These are phyloP conservation scores for Paecilomyces sp. DNA, from an alignment of 2,329 filamentous ascomycete genomes.

Conservation along the genomic window DNA sequence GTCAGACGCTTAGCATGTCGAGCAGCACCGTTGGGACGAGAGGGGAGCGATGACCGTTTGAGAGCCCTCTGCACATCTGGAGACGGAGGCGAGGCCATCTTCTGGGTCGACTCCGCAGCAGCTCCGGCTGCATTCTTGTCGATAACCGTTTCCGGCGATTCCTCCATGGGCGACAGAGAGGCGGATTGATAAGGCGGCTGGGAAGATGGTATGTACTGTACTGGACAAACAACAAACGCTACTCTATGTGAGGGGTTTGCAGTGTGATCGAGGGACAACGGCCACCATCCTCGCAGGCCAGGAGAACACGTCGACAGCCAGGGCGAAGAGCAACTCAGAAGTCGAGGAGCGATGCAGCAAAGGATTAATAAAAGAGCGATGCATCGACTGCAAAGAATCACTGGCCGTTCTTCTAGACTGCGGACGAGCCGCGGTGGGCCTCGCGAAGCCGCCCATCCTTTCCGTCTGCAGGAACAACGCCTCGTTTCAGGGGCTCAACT, in stretches of 20 bases:
- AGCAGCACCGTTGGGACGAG: constrained; percentile 26
- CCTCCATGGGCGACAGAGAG: background rate
- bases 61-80: constrained; percentile 11
- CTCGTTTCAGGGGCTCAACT: background rate
- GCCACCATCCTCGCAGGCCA: background rate
- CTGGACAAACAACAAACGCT: background rate
- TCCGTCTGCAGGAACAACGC: background rate
- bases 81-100: background rate
- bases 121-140: background rate
- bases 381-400: background rate
- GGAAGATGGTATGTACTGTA: background rate
- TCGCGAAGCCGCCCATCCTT: background rate
- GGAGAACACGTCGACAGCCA: background rate
- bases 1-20: constrained; percentile 40
- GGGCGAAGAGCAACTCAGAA: background rate
- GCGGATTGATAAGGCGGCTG: background rate
- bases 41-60: constrained; percentile 26
- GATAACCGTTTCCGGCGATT: background rate
- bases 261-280: background rate
- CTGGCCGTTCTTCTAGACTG: background rate
- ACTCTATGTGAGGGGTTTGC: background rate
- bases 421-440: background rate
- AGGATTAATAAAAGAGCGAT: background rate
- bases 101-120: background rate
- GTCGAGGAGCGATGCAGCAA: background rate